Base-by-base conservation (phyloP, 2,329 filamentous ascomycete genomes). In the Mariannaea elegans region DNA sequence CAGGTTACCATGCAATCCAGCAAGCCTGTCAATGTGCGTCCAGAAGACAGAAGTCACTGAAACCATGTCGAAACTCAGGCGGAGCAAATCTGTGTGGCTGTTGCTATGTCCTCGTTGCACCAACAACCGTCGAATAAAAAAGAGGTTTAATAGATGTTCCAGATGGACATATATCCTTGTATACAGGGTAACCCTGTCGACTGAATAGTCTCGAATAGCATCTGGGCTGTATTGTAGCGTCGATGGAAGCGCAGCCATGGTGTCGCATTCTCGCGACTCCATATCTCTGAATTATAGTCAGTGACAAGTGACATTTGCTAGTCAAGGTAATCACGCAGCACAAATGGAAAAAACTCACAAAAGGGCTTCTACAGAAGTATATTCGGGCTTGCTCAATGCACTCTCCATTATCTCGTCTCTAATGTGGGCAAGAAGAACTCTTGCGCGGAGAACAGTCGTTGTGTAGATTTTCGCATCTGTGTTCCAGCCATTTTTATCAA, bases 91-190 rank as follows among this genome's bases (percentile, higher is more conserved):
- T 1, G 75, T 75, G 13, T 75, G 71, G n/a, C 73, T 72, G 4
- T n/a, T n/a, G n/a, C n/a, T n/a, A n/a, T n/a, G n/a, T n/a, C 71
- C 5, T 70, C 70, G 57, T 82, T 83, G 51, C 81, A 77, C n/a
- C 19, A 87, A 75, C 0, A 87, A 79, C 18, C 86, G 77, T 63
- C 87, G 81, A 27, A 87, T 75, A 23, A 88, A 79, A 62, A 89
- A 87, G 7, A 83, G 75, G 46, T 85, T 87, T 42, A 86, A 81
- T 1, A 86, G 73, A 45, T 84, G 80, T 46, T 81, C 78, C 3
- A 85, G 75, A 7, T 77, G 76, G 2, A 83, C 71, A 24, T 38
- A 23, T 12, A 50, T 27, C 14, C 38, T 50, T 12, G 47, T 32
- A 24, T 38, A 50, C 2, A 50, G 47, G 3, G 32, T 39, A 16